Percentiles rank a stretch among this genome's conserved stretches.
Conservation (phyloP, 441 rosid genomes). For the Pelargonium myrrhifolium region DNA sequence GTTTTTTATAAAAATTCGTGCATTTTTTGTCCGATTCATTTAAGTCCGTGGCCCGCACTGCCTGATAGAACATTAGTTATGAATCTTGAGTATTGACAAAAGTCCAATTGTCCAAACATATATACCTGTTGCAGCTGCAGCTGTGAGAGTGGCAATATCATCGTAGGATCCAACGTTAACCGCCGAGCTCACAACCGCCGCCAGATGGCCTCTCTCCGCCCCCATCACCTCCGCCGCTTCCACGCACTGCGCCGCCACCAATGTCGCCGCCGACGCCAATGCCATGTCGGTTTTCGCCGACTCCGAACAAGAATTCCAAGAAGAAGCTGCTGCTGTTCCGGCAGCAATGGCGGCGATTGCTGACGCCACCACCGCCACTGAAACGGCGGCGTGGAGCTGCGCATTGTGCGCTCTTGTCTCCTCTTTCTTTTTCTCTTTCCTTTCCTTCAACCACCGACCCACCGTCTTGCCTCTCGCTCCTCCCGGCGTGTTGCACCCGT, state of each 20-base stretch:
- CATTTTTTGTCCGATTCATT: not conserved
- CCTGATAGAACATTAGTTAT: conserved; percentile 27
- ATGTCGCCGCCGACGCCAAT: conserved; percentile 77
- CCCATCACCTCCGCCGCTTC: conserved; percentile 89
- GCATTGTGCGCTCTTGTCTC: conserved; percentile 78
- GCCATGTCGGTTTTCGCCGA: conserved; percentile 79
- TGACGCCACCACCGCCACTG: conserved; percentile 79
- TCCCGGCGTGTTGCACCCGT: conserved; percentile 23
- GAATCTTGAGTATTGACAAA: no score
- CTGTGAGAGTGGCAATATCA: conserved; percentile 78
- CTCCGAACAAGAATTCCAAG: no score
- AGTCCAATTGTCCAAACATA: no score
- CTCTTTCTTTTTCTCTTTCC: conserved; percentile 84
- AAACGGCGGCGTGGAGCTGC: conserved; percentile 75
- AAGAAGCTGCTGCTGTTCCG: conserved; percentile 66
- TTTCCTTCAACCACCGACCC: conserved; percentile 79
- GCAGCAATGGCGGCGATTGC: conserved; percentile 90
- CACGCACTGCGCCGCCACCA: conserved; percentile 88
- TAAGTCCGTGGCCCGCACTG: conserved; percentile 3
- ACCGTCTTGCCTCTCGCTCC: conserved; percentile 63
- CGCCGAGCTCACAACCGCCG: conserved; percentile 70
- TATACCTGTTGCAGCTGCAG: conserved; percentile 96
- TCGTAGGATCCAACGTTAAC: conserved; percentile 73
- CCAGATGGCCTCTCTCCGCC: conserved; percentile 72
- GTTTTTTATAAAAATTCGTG: conserved; percentile 29